Conservation (phyloP, 768 basidiomycete species). For the Pleurotus ostreatus region DNA sequence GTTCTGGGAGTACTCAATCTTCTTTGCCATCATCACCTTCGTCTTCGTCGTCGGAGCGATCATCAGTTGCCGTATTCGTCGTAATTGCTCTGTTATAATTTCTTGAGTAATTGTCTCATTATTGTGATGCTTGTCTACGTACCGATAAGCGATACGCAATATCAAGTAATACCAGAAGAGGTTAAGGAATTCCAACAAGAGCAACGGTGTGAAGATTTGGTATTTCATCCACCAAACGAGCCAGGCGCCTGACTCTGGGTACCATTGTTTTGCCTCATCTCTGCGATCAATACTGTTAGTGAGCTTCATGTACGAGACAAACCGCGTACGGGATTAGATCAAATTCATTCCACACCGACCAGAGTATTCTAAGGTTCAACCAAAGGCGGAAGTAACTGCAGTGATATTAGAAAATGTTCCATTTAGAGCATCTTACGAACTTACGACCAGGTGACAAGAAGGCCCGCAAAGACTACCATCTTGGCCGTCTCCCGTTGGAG, state of each 20-base stretch:
- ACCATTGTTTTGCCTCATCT: conserved; percentile 52
- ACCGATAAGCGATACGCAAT: conserved; percentile 72
- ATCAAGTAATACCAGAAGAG: conserved; percentile 93
- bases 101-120: not conserved
- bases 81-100: conserved; percentile 44
- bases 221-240: conserved; percentile 75
- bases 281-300: conserved; percentile 25
- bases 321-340: conserved; percentile 69
- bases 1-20: conserved; percentile 14
- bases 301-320: too few species aligned
- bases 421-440: conserved; percentile 22
- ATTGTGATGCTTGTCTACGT: conserved; percentile 19
- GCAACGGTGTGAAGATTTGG: conserved; percentile 74
- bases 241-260: conserved; percentile 61
- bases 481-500: conserved; percentile 65
- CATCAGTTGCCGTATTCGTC: conserved; percentile 51
- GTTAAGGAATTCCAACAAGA: conserved; percentile 79
- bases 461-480: conserved; percentile 54
- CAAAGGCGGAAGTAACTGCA: conserved; percentile 91
- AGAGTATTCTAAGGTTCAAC: conserved; percentile 80
- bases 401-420: not conserved
- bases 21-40: conserved; percentile 44
- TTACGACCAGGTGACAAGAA: conserved; percentile 79
- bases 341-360: conserved; percentile 81
- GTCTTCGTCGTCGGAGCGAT: conserved; percentile 77